Conservation (phyloP, 192 early-diverging fungal genomes). For the Backusella psychrophila region DNA sequence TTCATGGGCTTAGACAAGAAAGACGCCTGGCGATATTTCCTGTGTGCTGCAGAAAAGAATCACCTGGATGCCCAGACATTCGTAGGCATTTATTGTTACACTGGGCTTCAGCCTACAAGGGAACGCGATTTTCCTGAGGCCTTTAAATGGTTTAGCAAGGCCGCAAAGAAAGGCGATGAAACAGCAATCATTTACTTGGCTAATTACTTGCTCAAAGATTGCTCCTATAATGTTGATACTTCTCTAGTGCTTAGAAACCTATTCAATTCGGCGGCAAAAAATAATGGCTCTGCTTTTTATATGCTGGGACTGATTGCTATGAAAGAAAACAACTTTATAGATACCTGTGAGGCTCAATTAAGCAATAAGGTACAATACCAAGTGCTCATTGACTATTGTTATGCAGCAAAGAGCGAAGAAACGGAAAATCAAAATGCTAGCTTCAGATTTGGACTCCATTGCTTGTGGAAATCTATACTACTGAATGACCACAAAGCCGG, state of each 20-base stretch:
- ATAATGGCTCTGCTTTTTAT: not conserved
- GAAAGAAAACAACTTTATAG: not conserved
- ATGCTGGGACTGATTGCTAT: not conserved
- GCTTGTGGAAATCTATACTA: not conserved
- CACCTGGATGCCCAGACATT: not conserved
- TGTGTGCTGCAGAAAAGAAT: not conserved
- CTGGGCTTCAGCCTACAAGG: not conserved
- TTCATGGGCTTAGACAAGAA: not conserved
- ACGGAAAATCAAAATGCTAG: not conserved
- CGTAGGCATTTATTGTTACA: not conserved
- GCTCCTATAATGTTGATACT: not conserved
- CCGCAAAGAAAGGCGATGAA: not conserved
- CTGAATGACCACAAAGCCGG: not conserved
- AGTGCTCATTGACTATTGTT: not conserved
- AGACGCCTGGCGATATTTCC: not conserved
- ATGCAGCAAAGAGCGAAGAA: not conserved
- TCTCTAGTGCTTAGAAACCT: not conserved
- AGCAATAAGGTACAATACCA: not conserved
- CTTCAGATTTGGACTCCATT: not conserved
- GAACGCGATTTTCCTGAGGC: not conserved
- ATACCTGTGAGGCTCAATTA: not conserved
- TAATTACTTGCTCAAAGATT: not conserved
- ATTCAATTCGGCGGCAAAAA: not conserved
- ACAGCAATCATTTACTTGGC: not conserved
- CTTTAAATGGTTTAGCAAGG: not conserved